phyloP scores from a whole-genome alignment of 805 yeast species.

The Cyberlindnera subsufficiens region DNA sequence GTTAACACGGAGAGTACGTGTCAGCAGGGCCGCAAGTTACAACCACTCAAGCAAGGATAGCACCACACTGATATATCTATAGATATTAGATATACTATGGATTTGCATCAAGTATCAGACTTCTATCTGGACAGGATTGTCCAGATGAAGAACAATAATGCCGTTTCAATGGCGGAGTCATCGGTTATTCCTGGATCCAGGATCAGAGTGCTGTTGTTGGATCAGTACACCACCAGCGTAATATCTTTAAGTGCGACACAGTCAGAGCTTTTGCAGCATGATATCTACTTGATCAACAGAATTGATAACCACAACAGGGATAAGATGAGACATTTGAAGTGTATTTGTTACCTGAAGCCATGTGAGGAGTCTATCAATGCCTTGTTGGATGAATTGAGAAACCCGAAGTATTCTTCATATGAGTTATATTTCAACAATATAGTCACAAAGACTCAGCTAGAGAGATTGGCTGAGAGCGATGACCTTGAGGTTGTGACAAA shows the following conservation, averaged over 20 bases:
- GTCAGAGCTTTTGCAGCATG: constrained; percentile 72
- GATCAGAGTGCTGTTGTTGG: constrained; percentile 75
- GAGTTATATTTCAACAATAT: constrained; percentile 74
- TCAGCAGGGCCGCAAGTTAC: too few species aligned
- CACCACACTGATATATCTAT: too few species aligned
- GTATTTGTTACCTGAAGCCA: constrained; percentile 77
- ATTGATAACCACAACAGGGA: constrained; percentile 57
- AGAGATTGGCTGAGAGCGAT: constrained; percentile 85
- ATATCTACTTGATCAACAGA: constrained; percentile 77
- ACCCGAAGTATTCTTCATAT: constrained; percentile 78
- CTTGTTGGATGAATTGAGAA: constrained; percentile 59
- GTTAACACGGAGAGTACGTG: too few species aligned
- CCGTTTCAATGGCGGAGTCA: not conserved
- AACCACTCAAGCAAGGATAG: not conserved
- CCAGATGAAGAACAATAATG: constrained; percentile 14
- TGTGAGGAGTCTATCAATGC: constrained; percentile 53
- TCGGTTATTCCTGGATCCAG: constrained; percentile 26
- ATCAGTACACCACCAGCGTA: constrained; percentile 71
- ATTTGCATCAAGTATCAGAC: constrained; percentile 41
- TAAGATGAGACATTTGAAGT: constrained; percentile 71
- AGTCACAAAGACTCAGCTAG: constrained; percentile 71
- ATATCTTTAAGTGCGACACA: constrained; percentile 90
- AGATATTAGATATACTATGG: constrained; percentile 27
- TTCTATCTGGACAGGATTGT: constrained; percentile 37
- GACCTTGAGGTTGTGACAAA: constrained; percentile 72